A percentile compares a stretch with the other conserved stretches of the same genome.
Evolutionary conservation across 495 filamentous ascomycete species (phyloP).

Genomic region (Lophiotrema nucula): DNA sequence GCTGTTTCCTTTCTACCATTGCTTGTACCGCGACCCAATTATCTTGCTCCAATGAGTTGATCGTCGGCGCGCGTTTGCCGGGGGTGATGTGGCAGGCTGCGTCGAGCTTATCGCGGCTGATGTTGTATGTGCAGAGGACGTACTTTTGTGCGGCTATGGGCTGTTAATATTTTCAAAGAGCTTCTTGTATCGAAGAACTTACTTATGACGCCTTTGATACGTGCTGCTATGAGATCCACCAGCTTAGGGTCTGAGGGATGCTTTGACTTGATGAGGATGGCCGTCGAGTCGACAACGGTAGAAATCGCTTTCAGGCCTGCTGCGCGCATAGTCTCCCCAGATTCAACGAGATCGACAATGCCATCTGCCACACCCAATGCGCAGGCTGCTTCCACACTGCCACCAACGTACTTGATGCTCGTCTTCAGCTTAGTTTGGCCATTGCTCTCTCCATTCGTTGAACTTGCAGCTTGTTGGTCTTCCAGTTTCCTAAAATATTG

Average conservation of each 20-base stretch:
- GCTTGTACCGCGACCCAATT: slow-evolving; percentile 90
- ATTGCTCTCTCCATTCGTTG: slow-evolving; percentile 25
- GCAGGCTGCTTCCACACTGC: slow-evolving; percentile 95
- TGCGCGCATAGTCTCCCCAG: slow-evolving; percentile 96
- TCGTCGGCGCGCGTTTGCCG: slow-evolving; percentile 89
- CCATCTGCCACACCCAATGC: slow-evolving; percentile 94
- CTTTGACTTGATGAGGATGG: slow-evolving; percentile 89
- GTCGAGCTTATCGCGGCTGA: slow-evolving; percentile 64
- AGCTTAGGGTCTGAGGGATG: slow-evolving; percentile 74
- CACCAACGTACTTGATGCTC: slow-evolving; percentile 87
- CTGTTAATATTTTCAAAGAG: slow-evolving; percentile 14
- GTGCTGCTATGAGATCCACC: slow-evolving; percentile 74
- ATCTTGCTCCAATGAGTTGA: slow-evolving; percentile 81
- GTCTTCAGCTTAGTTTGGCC: slow-evolving; percentile 59
- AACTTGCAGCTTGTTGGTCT: slow-evolving; percentile 30
- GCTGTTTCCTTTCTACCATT: slow-evolving; percentile 90
- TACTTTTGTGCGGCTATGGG: slow-evolving; percentile 80
- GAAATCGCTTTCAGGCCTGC: slow-evolving; percentile 95
- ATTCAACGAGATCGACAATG: slow-evolving; percentile 97
- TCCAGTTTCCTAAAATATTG: slow-evolving; percentile 82
- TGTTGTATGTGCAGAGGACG: slow-evolving; percentile 95
- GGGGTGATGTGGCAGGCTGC: slow-evolving; percentile 79
- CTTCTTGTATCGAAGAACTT: slow-evolving; percentile 32
- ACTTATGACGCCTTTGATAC: slow-evolving; percentile 92
- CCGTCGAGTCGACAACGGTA: slow-evolving; percentile 82